phyloP scores from a whole-genome alignment of 257 asterid species.

The Solanum medicagineum region DNA sequence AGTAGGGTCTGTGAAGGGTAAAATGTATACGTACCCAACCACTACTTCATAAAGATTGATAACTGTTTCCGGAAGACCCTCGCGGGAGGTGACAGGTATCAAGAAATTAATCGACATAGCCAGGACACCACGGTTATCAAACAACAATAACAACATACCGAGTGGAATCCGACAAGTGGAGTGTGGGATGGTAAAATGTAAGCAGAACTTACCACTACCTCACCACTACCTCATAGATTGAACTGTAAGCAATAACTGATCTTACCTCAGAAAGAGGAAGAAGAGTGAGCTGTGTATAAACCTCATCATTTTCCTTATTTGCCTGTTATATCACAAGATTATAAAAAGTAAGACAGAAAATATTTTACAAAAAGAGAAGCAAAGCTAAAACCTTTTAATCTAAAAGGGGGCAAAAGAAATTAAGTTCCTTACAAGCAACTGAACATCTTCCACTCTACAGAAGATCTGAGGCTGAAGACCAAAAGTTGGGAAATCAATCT shows the following conservation, averaged over 20 bases:
- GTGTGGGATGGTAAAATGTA: no score
- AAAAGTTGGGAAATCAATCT: conserved; percentile 62
- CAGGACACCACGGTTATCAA: background rate
- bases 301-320: conserved; percentile 96
- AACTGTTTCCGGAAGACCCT: no score
- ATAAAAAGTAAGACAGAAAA: background rate
- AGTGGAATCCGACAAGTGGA: no score
- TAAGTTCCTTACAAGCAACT: conserved; percentile 54
- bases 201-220: no score
- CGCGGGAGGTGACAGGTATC: background rate
- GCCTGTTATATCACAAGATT: conserved; percentile 43
- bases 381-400: background rate
- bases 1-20: no score
- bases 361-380: background rate
- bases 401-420: background rate
- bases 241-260: background rate
- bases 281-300: conserved; percentile 73
- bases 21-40: no score
- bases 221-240: no score
- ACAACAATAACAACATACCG: background rate
- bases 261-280: conserved; percentile 78
- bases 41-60: no score
- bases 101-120: background rate
- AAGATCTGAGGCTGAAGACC: conserved; percentile 88
- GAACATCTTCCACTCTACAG: conserved; percentile 74